Evolutionary conservation across 1,284 basidiomycete species (phyloP), one percentile per base, ranked within the genome.

Genomic region (Baeospora myosura): DNA sequence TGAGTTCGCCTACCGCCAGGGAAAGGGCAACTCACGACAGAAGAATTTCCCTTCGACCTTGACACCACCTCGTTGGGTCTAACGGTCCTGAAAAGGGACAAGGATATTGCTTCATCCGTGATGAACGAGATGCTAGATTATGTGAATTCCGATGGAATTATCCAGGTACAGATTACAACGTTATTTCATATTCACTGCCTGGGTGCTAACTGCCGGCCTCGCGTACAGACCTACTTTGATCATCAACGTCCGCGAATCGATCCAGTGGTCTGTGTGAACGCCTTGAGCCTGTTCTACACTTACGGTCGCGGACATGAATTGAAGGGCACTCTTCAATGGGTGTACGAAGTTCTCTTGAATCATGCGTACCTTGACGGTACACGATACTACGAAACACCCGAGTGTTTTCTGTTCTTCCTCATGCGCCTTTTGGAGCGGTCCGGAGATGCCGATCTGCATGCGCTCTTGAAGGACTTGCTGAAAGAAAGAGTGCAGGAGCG

Each of bases 291-390:
- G 8, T 77, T 77, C 52, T 70, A 74, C 54, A 57, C 60, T 8
- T 58, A 72, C 46, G 69, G 70, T 1, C 68, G 76, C 0, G 72
- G 69, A 0, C 48, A 57, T 6, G 67, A 78, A 43, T 62, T 78
- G 0, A 47, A 57, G 11, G 44, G 49, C n/a, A 78, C 74, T 0
- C 59, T 72, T 7, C 57, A 68, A 24, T 79, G 75, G 75, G 63
- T 77, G 2, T 56, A 62, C 31, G 62, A 68, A 28, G 68, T 76
- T 14, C 63, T 79, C 18, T 49, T 62, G 22, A 65, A 76, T 52
- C 65, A 71, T 16, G 76, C 73, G 2, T 78, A 78, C 51, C 52
- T 69, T 16, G 66, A 72, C 14, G 76, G 76, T 3, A 76, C 76
- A 12, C 63, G 72, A 8, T 79, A 78, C 53, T 78, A 79, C 51